Evolutionary conservation across 108 stramenopile species (phyloP), one percentile per base, ranked within the genome.

Genomic region (Pseudonitzschia pungens): DNA sequence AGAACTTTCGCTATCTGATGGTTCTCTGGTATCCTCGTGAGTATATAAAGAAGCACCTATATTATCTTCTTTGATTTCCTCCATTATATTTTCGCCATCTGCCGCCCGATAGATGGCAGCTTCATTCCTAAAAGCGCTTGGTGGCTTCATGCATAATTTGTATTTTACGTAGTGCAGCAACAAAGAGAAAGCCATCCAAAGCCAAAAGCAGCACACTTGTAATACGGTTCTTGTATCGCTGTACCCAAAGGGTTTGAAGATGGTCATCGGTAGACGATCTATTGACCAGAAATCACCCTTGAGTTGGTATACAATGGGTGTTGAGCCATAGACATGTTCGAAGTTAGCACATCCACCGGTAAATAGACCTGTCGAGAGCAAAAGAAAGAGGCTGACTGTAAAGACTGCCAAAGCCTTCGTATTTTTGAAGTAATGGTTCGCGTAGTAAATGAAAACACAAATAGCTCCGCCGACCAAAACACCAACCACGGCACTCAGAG

Each of bases 181-280:
- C 11, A 74, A 27, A 26, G 78, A 72, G 21, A 92, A 76, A 4
- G 69, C 26, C 11, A 92, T 68, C 80, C 86, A 90, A 20, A 24
- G 36, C 92, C 92, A 92, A 56, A 87, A 92, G 52, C 70, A 70
- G 32, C 69, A 77, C 22, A 90, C 83, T 60, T 90, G 83, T 11
- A 92, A 65, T 10, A 87, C 81, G 43, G 92, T 90, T 55, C 89
- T 80, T 16, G 73, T 77, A 43, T 83, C 76, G 43, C 83, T 87
- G 79, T 90, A 92, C 18, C 92, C 92, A 81, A 92, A 92, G 16
- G 89, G 87, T 71, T 92, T 90, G 43, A 92, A 65, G 20, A 92
- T 58, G 22, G 88, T 86, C 86, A 92, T 89, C 9, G 92, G 92
- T 6, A 92, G 72, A 41, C 73, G 62, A 68, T 90, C 81, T 48